phyloP scores from a whole-genome alignment of 495 filamentous ascomycete species.

The Lichenothelia convexa region DNA sequence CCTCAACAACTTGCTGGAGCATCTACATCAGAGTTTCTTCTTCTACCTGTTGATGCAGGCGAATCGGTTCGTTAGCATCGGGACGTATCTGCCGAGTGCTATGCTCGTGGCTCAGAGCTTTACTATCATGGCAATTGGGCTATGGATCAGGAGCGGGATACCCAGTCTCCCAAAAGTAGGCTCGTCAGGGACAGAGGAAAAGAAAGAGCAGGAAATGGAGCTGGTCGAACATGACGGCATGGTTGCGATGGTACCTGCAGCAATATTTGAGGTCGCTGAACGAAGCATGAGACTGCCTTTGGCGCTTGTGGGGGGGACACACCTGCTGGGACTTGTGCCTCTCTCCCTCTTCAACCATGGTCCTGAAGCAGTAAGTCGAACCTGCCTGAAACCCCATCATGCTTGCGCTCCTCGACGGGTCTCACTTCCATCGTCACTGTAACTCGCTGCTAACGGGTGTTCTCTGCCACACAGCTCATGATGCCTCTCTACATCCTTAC shows the following conservation, averaged over 20 bases:
- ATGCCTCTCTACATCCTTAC: constrained; percentile 34
- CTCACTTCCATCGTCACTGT: too few relatives aligned
- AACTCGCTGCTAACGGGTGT: too few relatives aligned
- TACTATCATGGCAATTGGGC: constrained; percentile 78
- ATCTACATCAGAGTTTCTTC: constrained; percentile 97
- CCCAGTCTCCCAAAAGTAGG: constrained; percentile 9
- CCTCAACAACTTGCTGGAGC: constrained; percentile 89
- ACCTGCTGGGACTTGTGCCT: constrained; percentile 66
- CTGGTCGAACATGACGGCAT: constrained; percentile 15
- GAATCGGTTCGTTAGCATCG: constrained; percentile 90
- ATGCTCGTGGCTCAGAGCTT: constrained; percentile 93
- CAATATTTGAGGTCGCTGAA: constrained; percentile 28
- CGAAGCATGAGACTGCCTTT: constrained; percentile 64
- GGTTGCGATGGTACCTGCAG: constrained; percentile 20
- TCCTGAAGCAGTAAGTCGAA: constrained; percentile 32
- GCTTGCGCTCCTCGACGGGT: background rate
- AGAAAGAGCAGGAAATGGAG: constrained; percentile 15
- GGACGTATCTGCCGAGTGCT: constrained; percentile 88
- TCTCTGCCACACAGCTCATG: constrained; percentile 1
- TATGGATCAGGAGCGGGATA: constrained; percentile 76
- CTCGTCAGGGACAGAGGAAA: background rate
- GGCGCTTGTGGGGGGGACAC: constrained; percentile 46
- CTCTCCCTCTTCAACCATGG: constrained; percentile 75
- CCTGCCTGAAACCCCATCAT: constrained; percentile 1
- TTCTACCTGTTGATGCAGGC: constrained; percentile 88